Evolutionary conservation across 2,329 filamentous ascomycete species (phyloP).

Genomic region (Chrysoporthe deuterocubensis): DNA sequence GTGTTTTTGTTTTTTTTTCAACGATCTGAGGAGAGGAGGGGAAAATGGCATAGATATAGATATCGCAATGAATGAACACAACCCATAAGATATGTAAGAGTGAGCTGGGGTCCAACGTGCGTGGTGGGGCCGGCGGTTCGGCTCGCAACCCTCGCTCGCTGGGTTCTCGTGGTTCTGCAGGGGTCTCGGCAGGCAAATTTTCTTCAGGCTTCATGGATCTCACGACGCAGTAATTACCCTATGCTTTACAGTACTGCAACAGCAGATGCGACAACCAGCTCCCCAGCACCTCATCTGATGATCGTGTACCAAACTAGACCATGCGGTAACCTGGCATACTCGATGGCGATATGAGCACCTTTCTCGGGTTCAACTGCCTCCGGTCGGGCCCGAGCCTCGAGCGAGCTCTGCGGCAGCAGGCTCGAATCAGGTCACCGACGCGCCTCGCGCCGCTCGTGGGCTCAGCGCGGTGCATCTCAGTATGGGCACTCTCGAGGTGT

Average conservation of each 20-base stretch:
- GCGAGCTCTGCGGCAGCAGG: slow-evolving; percentile 5
- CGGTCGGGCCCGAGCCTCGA: slow-evolving; percentile 34
- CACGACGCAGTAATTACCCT: neutral
- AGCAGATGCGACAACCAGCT: neutral
- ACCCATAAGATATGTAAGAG: neutral
- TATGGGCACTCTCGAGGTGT: neutral
- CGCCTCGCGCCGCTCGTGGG: slow-evolving; percentile 4
- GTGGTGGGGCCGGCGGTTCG: slow-evolving; percentile 4
- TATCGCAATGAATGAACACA: slow-evolving; percentile 17
- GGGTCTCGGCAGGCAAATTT: slow-evolving; percentile 11
- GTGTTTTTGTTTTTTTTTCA: neutral
- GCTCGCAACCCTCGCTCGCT: neutral
- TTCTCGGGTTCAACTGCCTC: slow-evolving; percentile 36
- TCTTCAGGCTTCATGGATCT: neutral
- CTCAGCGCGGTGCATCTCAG: neutral
- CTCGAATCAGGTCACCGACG: slow-evolving; percentile 1
- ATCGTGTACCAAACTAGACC: slow-evolving; percentile 19
- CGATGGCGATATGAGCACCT: slow-evolving; percentile 34
- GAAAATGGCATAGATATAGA: slow-evolving; percentile 10
- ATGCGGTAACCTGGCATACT: slow-evolving; percentile 32
- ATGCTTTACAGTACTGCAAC: neutral
- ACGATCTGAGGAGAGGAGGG: neutral
- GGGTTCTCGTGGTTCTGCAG: neutral
- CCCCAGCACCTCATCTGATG: too few relatives aligned
- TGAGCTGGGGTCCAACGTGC: neutral